Base-by-base conservation (phyloP, 1,284 basidiomycete species). In the Rhodotorula glutinis region DNA sequence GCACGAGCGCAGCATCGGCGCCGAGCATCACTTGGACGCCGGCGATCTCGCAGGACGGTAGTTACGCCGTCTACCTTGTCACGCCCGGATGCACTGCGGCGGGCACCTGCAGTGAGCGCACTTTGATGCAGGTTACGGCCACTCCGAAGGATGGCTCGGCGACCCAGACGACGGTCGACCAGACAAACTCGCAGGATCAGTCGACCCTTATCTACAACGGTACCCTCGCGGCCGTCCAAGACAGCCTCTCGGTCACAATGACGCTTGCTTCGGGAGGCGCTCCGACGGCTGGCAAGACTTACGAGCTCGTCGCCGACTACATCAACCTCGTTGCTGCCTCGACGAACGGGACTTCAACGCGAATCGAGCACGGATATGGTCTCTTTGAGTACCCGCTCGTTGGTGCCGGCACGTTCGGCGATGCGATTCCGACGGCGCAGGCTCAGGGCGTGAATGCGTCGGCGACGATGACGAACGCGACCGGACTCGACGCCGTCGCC, bases 21-120 rank as follows among this genome's bases (percentile, higher is more conserved):
- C 90, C 92, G 29, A 69, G 85, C 49, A 86, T 96, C 76, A 93
- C 90, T 0, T 97, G 92, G 87, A 84, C 86, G 78, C 91, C 94
- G 0, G 92, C 91, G 76, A 88, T 98, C 29, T 90, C 90, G 0
- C 88, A 90, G 25, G 85, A 90, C 2, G 96, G 92, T 47, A 81
- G 86, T 69, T 98, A 98, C 79, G 85, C 89, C 56, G 83, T 97
- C 73, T 89, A 87, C 79, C 78, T 98, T 63, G 83, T 90, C 66
- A 84, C 95, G 30, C 95, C 95, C 0, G 94, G 94, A 17, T 98
- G 95, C 79, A 80, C 81, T 4, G 80, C 86, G 64, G 85, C 92
- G 74, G 86, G 88, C 67, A 89, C 95, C 76, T 98, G 95, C 76
- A 81, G 79, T 27, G 79, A 83, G 30, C 87, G 96, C 21, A 96